phyloP scores from a whole-genome alignment of 495 filamentous ascomycete genomes.

The Durotheca rogersii region DNA sequence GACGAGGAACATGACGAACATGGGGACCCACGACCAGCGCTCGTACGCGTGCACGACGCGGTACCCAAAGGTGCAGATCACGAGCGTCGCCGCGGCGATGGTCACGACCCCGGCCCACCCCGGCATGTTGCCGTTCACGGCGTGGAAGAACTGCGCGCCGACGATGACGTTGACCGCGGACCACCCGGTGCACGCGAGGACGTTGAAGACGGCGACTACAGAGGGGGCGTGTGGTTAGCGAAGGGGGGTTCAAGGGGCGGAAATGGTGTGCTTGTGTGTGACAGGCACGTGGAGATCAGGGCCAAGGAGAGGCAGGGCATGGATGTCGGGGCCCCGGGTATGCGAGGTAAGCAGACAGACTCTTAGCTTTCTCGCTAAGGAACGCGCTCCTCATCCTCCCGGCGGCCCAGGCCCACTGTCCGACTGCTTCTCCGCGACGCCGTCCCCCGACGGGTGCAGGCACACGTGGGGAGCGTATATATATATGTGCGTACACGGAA shows the following conservation, averaged over 20 bases:
- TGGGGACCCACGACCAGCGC: conserved; percentile 76
- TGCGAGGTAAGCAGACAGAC: too few relatives aligned
- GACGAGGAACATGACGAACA: conserved; percentile 75
- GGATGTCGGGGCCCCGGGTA: background rate
- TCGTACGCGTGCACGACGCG: conserved; percentile 81
- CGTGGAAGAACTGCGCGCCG: conserved; percentile 77
- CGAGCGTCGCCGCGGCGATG: conserved; percentile 68
- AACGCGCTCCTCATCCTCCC: background rate
- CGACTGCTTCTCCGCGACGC: too few relatives aligned
- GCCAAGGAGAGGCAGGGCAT: too few relatives aligned
- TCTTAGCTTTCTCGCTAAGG: too few relatives aligned
- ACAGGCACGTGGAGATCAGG: too few relatives aligned
- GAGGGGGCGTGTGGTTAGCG: conserved; percentile 15
- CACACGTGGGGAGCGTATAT: too few relatives aligned
- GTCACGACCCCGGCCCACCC: conserved; percentile 77
- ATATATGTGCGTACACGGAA: background rate
- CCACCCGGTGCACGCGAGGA: conserved; percentile 77
- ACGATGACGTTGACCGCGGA: conserved; percentile 76
- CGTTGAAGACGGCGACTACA: conserved; percentile 70
- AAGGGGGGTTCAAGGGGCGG: too few relatives aligned
- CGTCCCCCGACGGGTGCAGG: too few relatives aligned
- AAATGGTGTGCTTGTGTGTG: too few relatives aligned
- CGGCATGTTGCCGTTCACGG: conserved; percentile 69
- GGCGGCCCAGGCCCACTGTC: too few relatives aligned
- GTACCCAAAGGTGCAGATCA: conserved; percentile 76